Conservation (phyloP, 371 early-diverging fungal genomes). For the Parasitella parasitica region DNA sequence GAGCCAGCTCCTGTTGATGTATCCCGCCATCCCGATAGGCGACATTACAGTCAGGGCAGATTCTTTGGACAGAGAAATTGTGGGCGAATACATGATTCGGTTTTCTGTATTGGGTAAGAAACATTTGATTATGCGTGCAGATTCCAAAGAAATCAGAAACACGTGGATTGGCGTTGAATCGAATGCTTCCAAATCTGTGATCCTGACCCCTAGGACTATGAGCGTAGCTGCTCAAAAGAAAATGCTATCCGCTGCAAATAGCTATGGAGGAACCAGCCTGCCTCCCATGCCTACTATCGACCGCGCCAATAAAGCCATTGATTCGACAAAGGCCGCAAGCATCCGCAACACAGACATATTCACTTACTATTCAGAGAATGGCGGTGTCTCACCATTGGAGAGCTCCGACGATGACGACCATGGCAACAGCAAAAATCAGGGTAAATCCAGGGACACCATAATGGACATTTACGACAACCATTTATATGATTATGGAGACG, state of each 20-base stretch:
- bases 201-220: conserved; percentile 8
- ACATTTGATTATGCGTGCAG: conserved; percentile 21
- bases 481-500: conserved; percentile 2
- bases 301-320: background rate
- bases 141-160: conserved; percentile 27
- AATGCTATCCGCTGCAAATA: background rate
- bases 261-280: background rate
- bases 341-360: conserved; percentile 21
- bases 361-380: conserved; percentile 19
- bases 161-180: conserved; percentile 29
- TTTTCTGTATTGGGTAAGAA: conserved; percentile 22
- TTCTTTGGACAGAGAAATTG: conserved; percentile 18
- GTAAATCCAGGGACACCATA: conserved; percentile 33
- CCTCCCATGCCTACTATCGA: background rate
- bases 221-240: conserved; percentile 15
- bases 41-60: conserved; percentile 21
- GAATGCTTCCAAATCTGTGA: background rate
- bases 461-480: conserved; percentile 43
- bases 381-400: conserved; percentile 24
- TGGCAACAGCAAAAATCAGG: background rate
- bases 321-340: background rate
- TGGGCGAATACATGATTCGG: conserved; percentile 22
- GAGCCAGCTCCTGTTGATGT: conserved; percentile 13
- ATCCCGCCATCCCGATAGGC: conserved; percentile 22
- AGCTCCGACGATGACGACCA: conserved; percentile 26